These are phyloP conservation scores for Aspergillus ochraceoroseus DNA, from an alignment of 2,329 filamentous ascomycete genomes.

Conservation along the genomic window DNA sequence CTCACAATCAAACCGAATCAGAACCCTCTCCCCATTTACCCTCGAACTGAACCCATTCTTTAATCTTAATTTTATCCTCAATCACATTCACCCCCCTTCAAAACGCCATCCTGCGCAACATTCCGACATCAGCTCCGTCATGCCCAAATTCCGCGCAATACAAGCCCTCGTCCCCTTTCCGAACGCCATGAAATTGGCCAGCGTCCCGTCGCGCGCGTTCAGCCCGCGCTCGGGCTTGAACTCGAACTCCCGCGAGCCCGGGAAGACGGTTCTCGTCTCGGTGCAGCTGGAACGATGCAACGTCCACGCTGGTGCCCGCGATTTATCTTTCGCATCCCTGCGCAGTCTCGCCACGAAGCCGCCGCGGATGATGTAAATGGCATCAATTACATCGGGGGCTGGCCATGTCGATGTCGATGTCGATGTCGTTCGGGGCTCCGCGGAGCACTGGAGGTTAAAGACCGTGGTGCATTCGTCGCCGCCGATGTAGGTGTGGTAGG, in stretches of 20 bases:
- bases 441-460: slow-evolving; percentile 35
- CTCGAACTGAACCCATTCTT: slow-evolving; percentile 55
- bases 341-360: slow-evolving; percentile 47
- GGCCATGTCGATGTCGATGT: slow-evolving; percentile 46
- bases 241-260: slow-evolving; percentile 41
- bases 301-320: slow-evolving; percentile 44
- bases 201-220: slow-evolving; percentile 37
- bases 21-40: slow-evolving; percentile 48
- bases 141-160: slow-evolving; percentile 49
- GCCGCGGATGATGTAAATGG: slow-evolving; percentile 51
- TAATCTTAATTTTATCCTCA: slow-evolving; percentile 46
- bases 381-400: slow-evolving; percentile 43
- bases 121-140: slow-evolving; percentile 43
- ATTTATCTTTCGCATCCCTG: no score
- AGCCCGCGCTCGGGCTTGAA: slow-evolving; percentile 52
- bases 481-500: slow-evolving; percentile 30
- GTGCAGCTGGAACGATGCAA: slow-evolving; percentile 47
- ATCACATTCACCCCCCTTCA: slow-evolving; percentile 43
- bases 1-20: slow-evolving; percentile 16
- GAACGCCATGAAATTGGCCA: slow-evolving; percentile 47
- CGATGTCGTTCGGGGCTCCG: slow-evolving; percentile 39
- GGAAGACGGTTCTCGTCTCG: slow-evolving; percentile 44
- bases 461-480: slow-evolving; percentile 32
- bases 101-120: slow-evolving; percentile 42
- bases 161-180: slow-evolving; percentile 48